phyloP scores from a whole-genome alignment of 768 basidiomycete genomes.

The Tylopilus felleus region DNA sequence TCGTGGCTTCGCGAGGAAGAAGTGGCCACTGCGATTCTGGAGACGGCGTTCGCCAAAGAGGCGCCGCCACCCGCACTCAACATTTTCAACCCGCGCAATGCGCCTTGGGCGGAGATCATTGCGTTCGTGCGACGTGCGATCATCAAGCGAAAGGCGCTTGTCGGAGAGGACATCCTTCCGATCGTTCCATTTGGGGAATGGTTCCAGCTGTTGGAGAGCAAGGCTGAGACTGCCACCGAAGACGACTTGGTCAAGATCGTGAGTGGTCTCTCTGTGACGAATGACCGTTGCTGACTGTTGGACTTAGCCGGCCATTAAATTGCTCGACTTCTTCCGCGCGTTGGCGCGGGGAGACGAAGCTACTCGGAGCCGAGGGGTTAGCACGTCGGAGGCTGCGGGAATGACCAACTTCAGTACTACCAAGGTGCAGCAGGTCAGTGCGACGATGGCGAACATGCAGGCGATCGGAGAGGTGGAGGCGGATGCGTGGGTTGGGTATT shows the following conservation, averaged over 20 bases:
- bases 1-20: conserved; percentile 45
- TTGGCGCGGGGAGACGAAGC: conserved; percentile 20
- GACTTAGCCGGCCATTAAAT: conserved; percentile 33
- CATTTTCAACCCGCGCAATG: conserved; percentile 38
- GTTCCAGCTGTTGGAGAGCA: conserved; percentile 29
- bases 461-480: conserved; percentile 24
- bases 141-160: conserved; percentile 7
- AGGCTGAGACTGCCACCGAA: conserved; percentile 15
- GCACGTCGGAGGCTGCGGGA: conserved; percentile 17
- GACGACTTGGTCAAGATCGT: conserved; percentile 33
- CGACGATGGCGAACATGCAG: conserved; percentile 25
- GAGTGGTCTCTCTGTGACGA: conserved; percentile 2
- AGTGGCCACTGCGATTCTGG: conserved; percentile 33
- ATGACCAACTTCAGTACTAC: conserved; percentile 19
- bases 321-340: conserved; percentile 33
- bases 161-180: conserved; percentile 15
- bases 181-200: conserved; percentile 36
- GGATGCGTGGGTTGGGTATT: conserved; percentile 25
- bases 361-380: neutral
- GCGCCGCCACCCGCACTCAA: conserved; percentile 29
- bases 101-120: conserved; percentile 33
- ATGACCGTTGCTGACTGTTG: neutral
- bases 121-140: conserved; percentile 17
- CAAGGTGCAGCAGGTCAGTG: conserved; percentile 14
- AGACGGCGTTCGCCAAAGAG: conserved; percentile 22